These are phyloP conservation scores for Jasminum sambac DNA, from an alignment of 257 asterid species.

Conservation along the genomic window DNA sequence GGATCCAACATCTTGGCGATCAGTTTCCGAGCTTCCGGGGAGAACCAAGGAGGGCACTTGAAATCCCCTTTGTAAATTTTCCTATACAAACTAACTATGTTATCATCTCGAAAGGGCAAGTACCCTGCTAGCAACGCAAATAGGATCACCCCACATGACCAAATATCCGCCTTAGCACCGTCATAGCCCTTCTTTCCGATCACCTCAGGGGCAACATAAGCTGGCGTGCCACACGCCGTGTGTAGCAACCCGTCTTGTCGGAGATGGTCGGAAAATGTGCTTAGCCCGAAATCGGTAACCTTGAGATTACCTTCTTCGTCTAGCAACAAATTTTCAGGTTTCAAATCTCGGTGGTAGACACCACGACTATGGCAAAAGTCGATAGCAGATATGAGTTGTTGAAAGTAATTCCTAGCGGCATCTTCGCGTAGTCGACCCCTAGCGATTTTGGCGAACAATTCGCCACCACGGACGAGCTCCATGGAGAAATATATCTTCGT, in stretches of 20 bases:
- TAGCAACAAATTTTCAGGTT: conserved; percentile 66
- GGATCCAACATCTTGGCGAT: conserved; percentile 66
- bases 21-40: conserved; percentile 50
- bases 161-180: conserved; percentile 61
- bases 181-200: conserved; percentile 67
- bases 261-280: conserved; percentile 57
- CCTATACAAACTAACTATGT: conserved; percentile 51
- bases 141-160: conserved; percentile 76
- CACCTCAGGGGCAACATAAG: conserved; percentile 73
- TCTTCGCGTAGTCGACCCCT: conserved; percentile 57
- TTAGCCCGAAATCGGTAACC: conserved; percentile 70
- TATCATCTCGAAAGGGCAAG: conserved; percentile 66
- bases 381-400: conserved; percentile 65
- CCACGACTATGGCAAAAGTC: conserved; percentile 79
- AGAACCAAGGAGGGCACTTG: conserved; percentile 75
- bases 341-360: conserved; percentile 64
- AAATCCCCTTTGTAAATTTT: conserved; percentile 62
- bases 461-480: conserved; percentile 77
- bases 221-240: conserved; percentile 77
- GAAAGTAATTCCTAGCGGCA: conserved; percentile 55
- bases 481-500: conserved; percentile 62
- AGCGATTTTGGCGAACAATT: conserved; percentile 50
- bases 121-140: conserved; percentile 60
- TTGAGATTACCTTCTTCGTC: conserved; percentile 62
- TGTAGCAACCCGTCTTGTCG: conserved; percentile 65